phyloP scores from a whole-genome alignment of 768 basidiomycete genomes.

The Russula abietina region DNA sequence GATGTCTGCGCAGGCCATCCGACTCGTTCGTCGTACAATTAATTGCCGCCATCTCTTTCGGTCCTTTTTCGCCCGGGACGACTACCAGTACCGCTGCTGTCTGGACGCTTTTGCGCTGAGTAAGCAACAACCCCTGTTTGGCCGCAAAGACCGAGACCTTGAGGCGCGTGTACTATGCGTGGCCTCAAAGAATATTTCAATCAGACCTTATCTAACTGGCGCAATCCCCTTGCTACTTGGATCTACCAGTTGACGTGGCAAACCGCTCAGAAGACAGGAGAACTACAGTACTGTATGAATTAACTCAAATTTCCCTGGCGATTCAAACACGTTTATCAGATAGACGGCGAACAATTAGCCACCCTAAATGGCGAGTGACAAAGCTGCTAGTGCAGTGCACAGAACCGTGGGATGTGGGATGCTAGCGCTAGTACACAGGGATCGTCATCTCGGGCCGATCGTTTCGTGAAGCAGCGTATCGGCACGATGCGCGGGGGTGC shows the following conservation, averaged over 20 bases:
- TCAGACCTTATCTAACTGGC: too few species aligned
- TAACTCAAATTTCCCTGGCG: background rate
- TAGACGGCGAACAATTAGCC: background rate
- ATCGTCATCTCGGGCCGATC: background rate
- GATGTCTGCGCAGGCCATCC: too few species aligned
- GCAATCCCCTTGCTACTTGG: background rate
- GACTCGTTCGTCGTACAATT: background rate
- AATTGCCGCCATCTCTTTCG: background rate
- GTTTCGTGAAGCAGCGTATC: background rate
- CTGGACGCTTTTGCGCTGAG: too few species aligned
- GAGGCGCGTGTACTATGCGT: too few species aligned
- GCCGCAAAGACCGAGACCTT: background rate
- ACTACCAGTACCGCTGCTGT: background rate
- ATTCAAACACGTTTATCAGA: background rate
- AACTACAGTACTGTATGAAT: background rate
- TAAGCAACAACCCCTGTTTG: too few species aligned
- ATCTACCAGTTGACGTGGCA: background rate
- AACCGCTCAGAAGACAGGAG: background rate
- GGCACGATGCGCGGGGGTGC: too few species aligned
- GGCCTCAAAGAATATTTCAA: background rate
- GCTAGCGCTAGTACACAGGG: background rate
- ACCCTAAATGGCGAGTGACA: conserved; percentile 3
- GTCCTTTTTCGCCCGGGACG: background rate
- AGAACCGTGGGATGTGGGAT: background rate
- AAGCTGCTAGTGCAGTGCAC: background rate